These are phyloP conservation scores for Rhizopus microsporus DNA, from an alignment of 371 early-diverging fungal genomes.

Conservation along the genomic window DNA sequence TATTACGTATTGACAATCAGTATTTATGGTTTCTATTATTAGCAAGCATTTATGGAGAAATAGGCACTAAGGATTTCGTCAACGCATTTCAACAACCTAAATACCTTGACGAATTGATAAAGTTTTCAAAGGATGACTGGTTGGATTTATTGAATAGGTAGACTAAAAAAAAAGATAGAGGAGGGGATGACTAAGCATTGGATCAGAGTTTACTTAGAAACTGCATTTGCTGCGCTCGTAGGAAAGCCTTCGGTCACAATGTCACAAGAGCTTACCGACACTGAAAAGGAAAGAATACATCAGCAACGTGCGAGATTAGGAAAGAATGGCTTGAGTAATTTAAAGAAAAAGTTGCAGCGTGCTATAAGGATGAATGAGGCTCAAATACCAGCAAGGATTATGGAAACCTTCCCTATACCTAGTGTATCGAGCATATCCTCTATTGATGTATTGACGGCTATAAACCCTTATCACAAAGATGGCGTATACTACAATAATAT, in stretches of 20 bases:
- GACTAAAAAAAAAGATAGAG: not conserved
- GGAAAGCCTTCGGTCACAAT: constrained; percentile 52
- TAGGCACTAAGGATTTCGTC: constrained; percentile 47
- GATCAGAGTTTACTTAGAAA: constrained; percentile 43
- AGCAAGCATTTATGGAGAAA: constrained; percentile 50
- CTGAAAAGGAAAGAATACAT: constrained; percentile 47
- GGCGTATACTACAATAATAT: constrained; percentile 24
- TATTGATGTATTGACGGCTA: constrained; percentile 50
- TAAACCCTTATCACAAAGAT: constrained; percentile 14
- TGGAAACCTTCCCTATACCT: constrained; percentile 56
- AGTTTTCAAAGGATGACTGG: constrained; percentile 50
- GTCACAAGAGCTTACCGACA: constrained; percentile 35
- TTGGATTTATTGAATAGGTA: constrained; percentile 49
- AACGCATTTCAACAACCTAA: constrained; percentile 42
- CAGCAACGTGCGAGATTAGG: constrained; percentile 30
- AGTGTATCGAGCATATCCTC: constrained; percentile 51
- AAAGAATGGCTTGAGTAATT: constrained; percentile 34
- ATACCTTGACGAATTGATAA: constrained; percentile 39
- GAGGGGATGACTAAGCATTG: not conserved
- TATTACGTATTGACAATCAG: not conserved
- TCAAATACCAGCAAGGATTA: constrained; percentile 52
- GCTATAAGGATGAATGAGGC: constrained; percentile 49
- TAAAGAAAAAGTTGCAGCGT: constrained; percentile 39
- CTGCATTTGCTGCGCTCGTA: constrained; percentile 44
- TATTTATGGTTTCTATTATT: not conserved